A percentile compares a stretch with the other conserved stretches of the same genome.
These are phyloP conservation scores for Fusarium compactum DNA, from an alignment of 2,329 filamentous ascomycete species.

Conservation along the genomic window DNA sequence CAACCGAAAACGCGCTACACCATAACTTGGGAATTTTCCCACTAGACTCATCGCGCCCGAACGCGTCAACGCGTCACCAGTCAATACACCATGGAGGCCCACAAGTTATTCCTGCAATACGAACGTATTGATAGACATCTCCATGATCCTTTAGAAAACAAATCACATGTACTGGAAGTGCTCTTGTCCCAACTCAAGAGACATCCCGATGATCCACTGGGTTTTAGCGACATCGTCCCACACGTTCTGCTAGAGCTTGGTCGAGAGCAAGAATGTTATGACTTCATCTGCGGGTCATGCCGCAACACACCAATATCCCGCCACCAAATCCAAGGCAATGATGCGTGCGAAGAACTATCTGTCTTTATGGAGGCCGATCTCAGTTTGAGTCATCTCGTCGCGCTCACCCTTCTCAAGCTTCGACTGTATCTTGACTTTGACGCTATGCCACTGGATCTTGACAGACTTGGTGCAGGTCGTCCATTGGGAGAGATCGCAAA, in stretches of 20 bases:
- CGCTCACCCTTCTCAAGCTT: background rate
- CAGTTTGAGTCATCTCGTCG: background rate
- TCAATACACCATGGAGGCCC: background rate
- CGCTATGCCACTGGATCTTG: background rate
- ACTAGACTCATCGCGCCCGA: no score
- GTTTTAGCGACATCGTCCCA: background rate
- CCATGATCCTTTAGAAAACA: background rate
- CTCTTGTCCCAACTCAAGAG: background rate
- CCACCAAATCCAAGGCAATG: no score
- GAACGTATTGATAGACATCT: background rate
- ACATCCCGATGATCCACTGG: background rate
- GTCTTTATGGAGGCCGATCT: rapidly evolving
- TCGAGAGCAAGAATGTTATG: background rate
- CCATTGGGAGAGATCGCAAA: background rate
- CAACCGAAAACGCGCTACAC: no score
- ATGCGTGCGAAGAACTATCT: background rate
- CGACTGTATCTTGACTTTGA: background rate
- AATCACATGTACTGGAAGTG: background rate
- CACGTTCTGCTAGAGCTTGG: background rate
- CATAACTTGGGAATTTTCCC: no score
- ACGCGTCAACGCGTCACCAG: no score
- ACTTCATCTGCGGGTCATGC: background rate
- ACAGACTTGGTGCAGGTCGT: no score
- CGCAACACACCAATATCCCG: no score
- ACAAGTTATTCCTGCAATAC: background rate